Evolutionary conservation across 306 rosid genomes (phyloP).

Genomic region (Potentilla sterilis): DNA sequence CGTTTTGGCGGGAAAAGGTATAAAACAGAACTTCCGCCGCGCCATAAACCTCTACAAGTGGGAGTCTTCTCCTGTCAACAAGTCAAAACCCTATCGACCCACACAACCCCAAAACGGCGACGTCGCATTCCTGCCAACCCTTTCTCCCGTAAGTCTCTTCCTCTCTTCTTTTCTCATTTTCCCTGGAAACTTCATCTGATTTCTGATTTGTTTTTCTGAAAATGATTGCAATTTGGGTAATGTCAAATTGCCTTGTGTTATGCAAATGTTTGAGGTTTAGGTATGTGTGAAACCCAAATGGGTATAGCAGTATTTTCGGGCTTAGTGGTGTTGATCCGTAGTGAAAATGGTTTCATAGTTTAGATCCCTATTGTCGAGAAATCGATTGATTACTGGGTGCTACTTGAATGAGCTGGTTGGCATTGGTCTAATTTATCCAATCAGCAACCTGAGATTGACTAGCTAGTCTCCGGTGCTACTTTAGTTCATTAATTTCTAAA

Average conservation of each 20-base stretch:
- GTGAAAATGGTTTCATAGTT: background rate
- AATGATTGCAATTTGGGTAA: background rate
- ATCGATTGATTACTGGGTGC: background rate
- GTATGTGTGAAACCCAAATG: too few species aligned
- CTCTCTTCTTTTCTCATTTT: background rate
- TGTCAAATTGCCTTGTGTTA: background rate
- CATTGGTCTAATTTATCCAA: background rate
- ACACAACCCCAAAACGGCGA: too few species aligned
- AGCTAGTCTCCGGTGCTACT: background rate
- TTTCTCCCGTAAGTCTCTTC: too few species aligned
- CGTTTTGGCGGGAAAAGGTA: too few species aligned
- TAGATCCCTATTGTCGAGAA: background rate
- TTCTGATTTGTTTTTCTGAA: background rate
- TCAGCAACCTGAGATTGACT: background rate
- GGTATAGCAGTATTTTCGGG: background rate
- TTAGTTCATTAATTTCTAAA: too few species aligned
- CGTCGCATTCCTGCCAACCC: too few species aligned
- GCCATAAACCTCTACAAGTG: too few species aligned
- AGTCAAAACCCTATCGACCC: too few species aligned
- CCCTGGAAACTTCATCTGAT: background rate
- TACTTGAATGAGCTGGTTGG: background rate
- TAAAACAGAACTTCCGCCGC: too few species aligned
- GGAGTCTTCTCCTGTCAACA: too few species aligned
- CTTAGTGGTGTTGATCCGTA: background rate
- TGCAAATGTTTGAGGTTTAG: too few species aligned